Conservation (phyloP, 2,329 filamentous ascomycete genomes). For the Colletotrichum tamarilloi region DNA sequence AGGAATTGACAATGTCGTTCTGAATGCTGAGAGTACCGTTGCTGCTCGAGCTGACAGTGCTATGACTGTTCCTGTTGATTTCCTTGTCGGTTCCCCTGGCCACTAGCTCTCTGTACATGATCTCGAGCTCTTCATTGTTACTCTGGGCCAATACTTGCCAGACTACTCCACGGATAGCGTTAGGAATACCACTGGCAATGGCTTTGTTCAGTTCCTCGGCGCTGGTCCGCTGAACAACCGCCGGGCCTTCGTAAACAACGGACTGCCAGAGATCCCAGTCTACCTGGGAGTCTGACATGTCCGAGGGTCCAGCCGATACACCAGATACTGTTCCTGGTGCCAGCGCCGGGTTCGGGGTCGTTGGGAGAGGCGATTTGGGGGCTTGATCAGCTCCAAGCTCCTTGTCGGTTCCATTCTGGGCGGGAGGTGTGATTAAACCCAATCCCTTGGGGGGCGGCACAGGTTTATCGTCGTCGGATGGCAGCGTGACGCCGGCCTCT, state of each 20-base stretch:
- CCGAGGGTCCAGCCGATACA: slow-evolving; percentile 79
- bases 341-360: slow-evolving; percentile 75
- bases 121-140: slow-evolving; percentile 90
- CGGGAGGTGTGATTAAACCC: slow-evolving; percentile 40
- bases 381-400: slow-evolving; percentile 28
- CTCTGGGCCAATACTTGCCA: slow-evolving; percentile 98
- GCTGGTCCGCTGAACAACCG: slow-evolving; percentile 87
- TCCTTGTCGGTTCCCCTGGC: slow-evolving; percentile 85
- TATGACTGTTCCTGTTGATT: slow-evolving; percentile 69
- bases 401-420: slow-evolving; percentile 36
- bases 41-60: slow-evolving; percentile 61
- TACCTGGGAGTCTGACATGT: slow-evolving; percentile 78
- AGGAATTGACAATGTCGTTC: slow-evolving; percentile 78
- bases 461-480: slow-evolving; percentile 64
- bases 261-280: slow-evolving; percentile 99
- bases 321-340: slow-evolving; percentile 89
- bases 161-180: slow-evolving; percentile 95
- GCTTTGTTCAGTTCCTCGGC: slow-evolving; percentile 90
- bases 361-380: slow-evolving; percentile 60
- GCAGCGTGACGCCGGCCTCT: slow-evolving; percentile 68
- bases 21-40: slow-evolving; percentile 68
- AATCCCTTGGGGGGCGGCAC: slow-evolving; percentile 33
- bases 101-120: slow-evolving; percentile 85
- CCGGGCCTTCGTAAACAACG: slow-evolving; percentile 93
- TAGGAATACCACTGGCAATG: slow-evolving; percentile 93